phyloP scores from a whole-genome alignment of 306 rosid genomes.

The Sindora glabra region DNA sequence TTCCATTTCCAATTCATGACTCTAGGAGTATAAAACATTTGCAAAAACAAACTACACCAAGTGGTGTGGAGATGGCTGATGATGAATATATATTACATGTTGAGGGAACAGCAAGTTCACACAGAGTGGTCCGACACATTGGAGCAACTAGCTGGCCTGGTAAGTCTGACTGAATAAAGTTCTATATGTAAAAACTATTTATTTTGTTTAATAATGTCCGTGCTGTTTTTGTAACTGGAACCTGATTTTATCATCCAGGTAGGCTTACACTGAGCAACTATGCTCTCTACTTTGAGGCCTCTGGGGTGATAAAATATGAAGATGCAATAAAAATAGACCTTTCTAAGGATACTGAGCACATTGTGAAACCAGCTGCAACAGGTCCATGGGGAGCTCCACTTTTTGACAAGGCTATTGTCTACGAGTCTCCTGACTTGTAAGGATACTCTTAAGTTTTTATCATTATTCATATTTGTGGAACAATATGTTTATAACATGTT shows the following conservation, averaged over 20 bases:
- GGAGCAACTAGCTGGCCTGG: slow-evolving; percentile 93
- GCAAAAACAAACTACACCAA: slow-evolving; percentile 61
- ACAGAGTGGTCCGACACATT: slow-evolving; percentile 85
- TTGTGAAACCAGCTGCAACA: slow-evolving; percentile 57
- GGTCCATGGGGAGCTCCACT: slow-evolving; percentile 99
- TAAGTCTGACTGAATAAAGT: slow-evolving; percentile 21
- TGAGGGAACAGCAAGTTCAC: slow-evolving; percentile 82
- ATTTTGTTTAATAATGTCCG: too few relatives aligned
- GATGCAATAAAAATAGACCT: slow-evolving; percentile 81
- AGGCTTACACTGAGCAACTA: slow-evolving; percentile 88
- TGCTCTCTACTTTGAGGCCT: slow-evolving; percentile 88
- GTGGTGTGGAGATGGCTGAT: slow-evolving; percentile 63
- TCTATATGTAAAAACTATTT: too few relatives aligned
- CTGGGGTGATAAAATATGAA: slow-evolving; percentile 60
- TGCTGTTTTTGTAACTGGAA: neutral
- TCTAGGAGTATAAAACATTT: slow-evolving; percentile 54
- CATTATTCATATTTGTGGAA: neutral
- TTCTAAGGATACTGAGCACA: slow-evolving; percentile 39
- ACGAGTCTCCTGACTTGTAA: slow-evolving; percentile 61
- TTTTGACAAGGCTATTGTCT: slow-evolving; percentile 78
- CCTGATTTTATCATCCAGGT: slow-evolving; percentile 40
- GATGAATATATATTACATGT: slow-evolving; percentile 80
- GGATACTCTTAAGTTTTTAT: slow-evolving; percentile 13
- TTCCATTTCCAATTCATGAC: neutral
- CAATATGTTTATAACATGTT: neutral